phyloP scores from a whole-genome alignment of 2,329 filamentous ascomycete genomes.

The Orbilia javanica region DNA sequence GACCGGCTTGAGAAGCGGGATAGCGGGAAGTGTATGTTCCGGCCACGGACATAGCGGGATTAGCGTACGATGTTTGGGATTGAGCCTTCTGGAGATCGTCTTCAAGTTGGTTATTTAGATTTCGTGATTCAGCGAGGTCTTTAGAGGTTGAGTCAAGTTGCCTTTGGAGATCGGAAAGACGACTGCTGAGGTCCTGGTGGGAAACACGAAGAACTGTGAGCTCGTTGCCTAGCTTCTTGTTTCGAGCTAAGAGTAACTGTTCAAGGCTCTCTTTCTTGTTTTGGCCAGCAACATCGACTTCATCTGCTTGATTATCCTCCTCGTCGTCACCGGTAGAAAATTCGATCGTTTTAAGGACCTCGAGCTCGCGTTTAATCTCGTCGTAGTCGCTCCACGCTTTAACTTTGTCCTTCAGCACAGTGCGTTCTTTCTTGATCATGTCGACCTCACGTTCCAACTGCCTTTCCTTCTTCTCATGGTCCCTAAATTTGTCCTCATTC shows the following conservation, averaged over 20 bases:
- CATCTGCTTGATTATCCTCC: slow-evolving; percentile 68
- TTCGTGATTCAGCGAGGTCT: slow-evolving; percentile 86
- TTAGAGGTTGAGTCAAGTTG: slow-evolving; percentile 85
- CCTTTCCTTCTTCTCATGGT: slow-evolving; percentile 80
- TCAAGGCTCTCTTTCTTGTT: slow-evolving; percentile 83
- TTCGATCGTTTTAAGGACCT: slow-evolving; percentile 97
- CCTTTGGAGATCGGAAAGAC: slow-evolving; percentile 83
- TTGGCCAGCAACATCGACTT: slow-evolving; percentile 63
- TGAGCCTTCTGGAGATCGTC: slow-evolving; percentile 91
- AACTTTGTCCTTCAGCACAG: slow-evolving; percentile 82
- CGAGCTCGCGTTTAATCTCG: slow-evolving; percentile 93
- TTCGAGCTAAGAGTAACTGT: slow-evolving; percentile 88
- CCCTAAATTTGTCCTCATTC: slow-evolving; percentile 81
- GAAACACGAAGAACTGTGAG: slow-evolving; percentile 90
- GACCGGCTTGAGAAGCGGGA: slow-evolving; percentile 72
- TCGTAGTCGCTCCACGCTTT: slow-evolving; percentile 95
- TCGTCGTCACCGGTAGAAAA: slow-evolving; percentile 92
- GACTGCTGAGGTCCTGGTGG: slow-evolving; percentile 87
- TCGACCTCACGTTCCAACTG: slow-evolving; percentile 82
- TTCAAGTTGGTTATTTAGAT: slow-evolving; percentile 88
- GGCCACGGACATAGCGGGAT: slow-evolving; percentile 87
- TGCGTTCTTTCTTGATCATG: slow-evolving; percentile 82
- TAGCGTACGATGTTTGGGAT: slow-evolving; percentile 79
- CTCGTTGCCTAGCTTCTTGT: slow-evolving; percentile 96
- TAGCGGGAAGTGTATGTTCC: slow-evolving; percentile 89